Conservation (phyloP, 1,284 basidiomycete genomes). For the Apiotrichum laibachii region DNA sequence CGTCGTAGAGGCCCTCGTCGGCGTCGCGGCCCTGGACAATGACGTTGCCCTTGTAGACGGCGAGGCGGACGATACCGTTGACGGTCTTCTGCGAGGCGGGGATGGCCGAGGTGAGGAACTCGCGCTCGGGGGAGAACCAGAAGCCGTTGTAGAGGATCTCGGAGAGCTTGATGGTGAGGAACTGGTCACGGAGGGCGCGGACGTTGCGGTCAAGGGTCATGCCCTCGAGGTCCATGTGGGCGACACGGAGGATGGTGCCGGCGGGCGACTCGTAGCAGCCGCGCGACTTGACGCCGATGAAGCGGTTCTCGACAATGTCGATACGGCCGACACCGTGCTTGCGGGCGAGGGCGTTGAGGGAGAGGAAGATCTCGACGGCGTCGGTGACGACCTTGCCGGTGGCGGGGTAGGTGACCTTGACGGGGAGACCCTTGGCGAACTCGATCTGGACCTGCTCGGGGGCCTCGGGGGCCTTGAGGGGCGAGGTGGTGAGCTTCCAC, state of each 20-base stretch:
- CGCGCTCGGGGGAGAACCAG: conserved; percentile 97
- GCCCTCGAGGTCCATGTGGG: conserved; percentile 96
- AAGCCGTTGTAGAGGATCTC: conserved; percentile 87
- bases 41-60: conserved; percentile 95
- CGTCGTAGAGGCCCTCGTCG: conserved; percentile 88
- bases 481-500: conserved; percentile 94
- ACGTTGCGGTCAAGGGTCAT: conserved; percentile 97
- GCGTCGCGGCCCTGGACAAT: conserved; percentile 89
- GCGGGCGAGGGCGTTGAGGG: conserved; percentile 85
- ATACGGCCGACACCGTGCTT: conserved; percentile 95
- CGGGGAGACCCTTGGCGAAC: conserved; percentile 81
- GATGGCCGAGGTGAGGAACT: conserved; percentile 85
- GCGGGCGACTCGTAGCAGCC: conserved; percentile 98
- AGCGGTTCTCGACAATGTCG: conserved; percentile 99
- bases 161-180: conserved; percentile 85
- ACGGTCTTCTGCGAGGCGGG: conserved; percentile 93
- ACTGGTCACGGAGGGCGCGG: conserved; percentile 88
- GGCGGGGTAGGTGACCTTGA: conserved; percentile 64
- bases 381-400: conserved; percentile 67
- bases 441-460: conserved; percentile 82
- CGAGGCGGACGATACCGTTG: conserved; percentile 86
- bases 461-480: conserved; percentile 74
- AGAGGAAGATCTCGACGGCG: conserved; percentile 91
- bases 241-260: conserved; percentile 90
- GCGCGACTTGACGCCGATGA: conserved; percentile 97